A percentile compares a stretch with the other conserved stretches of the same genome.
Evolutionary conservation across 1,284 basidiomycete species (phyloP).

Genomic region (Ustilago cynodontis): DNA sequence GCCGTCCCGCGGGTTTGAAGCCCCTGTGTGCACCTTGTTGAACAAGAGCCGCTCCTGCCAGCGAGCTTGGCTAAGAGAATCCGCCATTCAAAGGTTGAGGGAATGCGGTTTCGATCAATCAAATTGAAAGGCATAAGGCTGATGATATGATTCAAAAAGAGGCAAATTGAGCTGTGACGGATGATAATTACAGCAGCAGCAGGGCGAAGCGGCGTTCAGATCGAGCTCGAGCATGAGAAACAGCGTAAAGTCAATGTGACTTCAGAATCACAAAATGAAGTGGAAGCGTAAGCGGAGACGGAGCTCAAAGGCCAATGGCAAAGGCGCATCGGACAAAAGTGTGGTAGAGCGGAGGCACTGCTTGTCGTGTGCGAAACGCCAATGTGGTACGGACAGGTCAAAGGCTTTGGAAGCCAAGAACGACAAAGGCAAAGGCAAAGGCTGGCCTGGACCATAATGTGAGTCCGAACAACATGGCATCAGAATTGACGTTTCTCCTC

Average conservation of each 20-base stretch:
- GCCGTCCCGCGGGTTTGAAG: neutral
- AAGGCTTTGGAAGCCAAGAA: neutral
- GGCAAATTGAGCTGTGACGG: conserved; percentile 9
- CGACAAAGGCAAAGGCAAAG: neutral
- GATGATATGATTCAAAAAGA: neutral
- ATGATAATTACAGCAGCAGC: neutral
- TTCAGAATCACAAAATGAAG: neutral
- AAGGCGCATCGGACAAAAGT: conserved; percentile 9
- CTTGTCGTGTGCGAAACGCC: neutral
- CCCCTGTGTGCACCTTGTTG: neutral
- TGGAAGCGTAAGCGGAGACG: neutral
- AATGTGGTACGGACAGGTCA: conserved; percentile 1
- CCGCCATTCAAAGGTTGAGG: neutral
- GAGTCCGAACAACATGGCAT: neutral
- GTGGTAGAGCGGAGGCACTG: neutral
- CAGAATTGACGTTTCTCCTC: neutral
- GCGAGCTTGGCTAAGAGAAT: neutral
- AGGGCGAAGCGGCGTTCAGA: conserved; percentile 5
- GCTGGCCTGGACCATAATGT: neutral
- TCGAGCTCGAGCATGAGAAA: neutral
- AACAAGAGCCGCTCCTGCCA: neutral
- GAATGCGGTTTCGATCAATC: neutral
- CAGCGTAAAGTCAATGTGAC: no score
- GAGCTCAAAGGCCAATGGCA: neutral
- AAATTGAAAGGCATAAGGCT: neutral